Base-by-base conservation (phyloP, 768 basidiomycete genomes). In the Mycena rebaudengoi region DNA sequence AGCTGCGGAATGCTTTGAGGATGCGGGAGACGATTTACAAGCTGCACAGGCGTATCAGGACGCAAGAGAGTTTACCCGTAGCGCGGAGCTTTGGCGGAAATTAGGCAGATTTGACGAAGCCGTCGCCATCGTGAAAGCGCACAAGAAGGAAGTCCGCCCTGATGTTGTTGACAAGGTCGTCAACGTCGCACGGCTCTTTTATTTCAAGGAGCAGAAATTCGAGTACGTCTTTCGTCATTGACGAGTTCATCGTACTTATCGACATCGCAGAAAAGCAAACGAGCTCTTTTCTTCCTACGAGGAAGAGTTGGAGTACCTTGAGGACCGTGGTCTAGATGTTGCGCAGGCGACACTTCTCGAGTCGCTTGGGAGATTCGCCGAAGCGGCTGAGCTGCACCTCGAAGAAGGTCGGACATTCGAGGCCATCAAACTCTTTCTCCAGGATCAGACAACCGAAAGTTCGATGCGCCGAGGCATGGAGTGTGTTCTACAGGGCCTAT, bases 301-400 rank as follows among this genome's bases (percentile, higher is more conserved):
- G 21, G 85, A 88, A 21, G 79, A 79, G 20, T 64, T 88, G n/a
- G 81, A 83, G 35, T 91, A 86, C 60, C 77, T 88, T 18, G 83
- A 88, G 55, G 80, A 85, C 5, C 80, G 80, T 43, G 83, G 83
- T 33, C 73, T 91, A 7, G 84, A 87, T 65, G 61, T 78, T 13
- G 82, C 85, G 7, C 85, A 79, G 7, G 83, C 83, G 0, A 71
- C 74, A 0, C 65, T 90, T 8, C 75, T 88, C 13, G 76, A 79
- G 28, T 72, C 74, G 5, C 75, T 81, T 12, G 82, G 79, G 14
- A 77, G 78, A 62, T 79, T 73, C 44, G 54, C 65, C 1, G 85
- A 89, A 32, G 88, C 88, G 0, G 87, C 87, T 1, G 78, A 84
- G 20, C 68, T 88, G 18, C 82, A 86, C 66, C 62, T 86, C 6